Evolutionary conservation across 1,284 basidiomycete genomes (phyloP).

Genomic region (Coriolopsis trogii): DNA sequence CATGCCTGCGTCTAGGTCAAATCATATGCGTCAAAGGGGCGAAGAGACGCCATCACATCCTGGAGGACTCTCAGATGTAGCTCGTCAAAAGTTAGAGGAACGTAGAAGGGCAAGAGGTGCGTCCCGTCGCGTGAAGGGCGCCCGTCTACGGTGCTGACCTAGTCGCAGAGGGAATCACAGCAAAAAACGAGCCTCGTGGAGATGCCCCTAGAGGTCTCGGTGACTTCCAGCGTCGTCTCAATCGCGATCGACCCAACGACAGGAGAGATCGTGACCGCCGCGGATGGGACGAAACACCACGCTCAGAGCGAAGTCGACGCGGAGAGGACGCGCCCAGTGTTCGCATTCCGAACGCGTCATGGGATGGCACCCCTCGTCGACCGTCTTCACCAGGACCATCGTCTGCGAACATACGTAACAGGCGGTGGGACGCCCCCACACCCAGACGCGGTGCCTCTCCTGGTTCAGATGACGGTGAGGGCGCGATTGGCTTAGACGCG

Average conservation of each 20-base stretch:
- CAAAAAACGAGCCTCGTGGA: slow-evolving; percentile 51
- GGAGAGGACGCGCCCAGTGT: slow-evolving; percentile 81
- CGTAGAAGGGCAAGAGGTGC: slow-evolving; percentile 69
- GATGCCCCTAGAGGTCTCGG: slow-evolving; percentile 68
- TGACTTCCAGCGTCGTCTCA: slow-evolving; percentile 70
- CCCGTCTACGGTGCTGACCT: neutral
- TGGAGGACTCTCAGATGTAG: slow-evolving; percentile 81
- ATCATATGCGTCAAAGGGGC: slow-evolving; percentile 71
- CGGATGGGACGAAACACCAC: slow-evolving; percentile 74
- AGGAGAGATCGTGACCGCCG: slow-evolving; percentile 30
- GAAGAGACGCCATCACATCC: slow-evolving; percentile 95
- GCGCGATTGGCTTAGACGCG: slow-evolving; percentile 59
- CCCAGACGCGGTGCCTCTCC: slow-evolving; percentile 62
- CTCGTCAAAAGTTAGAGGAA: slow-evolving; percentile 76
- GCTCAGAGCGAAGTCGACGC: slow-evolving; percentile 54
- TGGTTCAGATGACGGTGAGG: slow-evolving; percentile 66
- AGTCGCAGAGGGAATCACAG: slow-evolving; percentile 61
- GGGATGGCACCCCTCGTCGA: slow-evolving; percentile 86
- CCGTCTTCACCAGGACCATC: slow-evolving; percentile 47
- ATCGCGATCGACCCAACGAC: slow-evolving; percentile 51
- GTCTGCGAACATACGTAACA: slow-evolving; percentile 49
- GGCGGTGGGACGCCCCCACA: slow-evolving; percentile 86
- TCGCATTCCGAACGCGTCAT: slow-evolving; percentile 85
- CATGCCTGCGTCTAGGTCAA: slow-evolving; percentile 60
- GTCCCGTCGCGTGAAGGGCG: no score